Conservation (phyloP, 257 asterid genomes). For the Ophiorrhiza pumila region DNA sequence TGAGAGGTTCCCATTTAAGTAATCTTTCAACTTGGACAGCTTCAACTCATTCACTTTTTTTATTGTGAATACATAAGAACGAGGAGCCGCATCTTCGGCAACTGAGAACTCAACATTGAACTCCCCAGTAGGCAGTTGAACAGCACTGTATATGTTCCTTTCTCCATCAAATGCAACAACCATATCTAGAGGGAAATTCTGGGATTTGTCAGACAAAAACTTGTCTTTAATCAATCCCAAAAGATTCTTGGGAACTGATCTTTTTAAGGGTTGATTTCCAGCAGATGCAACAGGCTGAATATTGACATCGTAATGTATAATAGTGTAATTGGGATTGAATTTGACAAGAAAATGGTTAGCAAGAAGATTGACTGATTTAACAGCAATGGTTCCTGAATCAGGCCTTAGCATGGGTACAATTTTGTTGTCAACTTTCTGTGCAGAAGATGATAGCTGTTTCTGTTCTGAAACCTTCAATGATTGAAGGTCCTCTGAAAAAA, state of each 20-base stretch:
- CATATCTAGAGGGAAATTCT: slow-evolving; percentile 34
- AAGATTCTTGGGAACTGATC: slow-evolving; percentile 31
- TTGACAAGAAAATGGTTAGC: slow-evolving; percentile 64
- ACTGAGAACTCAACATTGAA: slow-evolving; percentile 35
- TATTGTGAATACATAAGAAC: slow-evolving; percentile 35
- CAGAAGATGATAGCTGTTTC: slow-evolving; percentile 12
- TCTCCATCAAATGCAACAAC: slow-evolving; percentile 63
- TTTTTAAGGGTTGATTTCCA: slow-evolving; percentile 26
- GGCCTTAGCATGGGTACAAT: slow-evolving; percentile 50
- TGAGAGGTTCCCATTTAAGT: slow-evolving; percentile 33
- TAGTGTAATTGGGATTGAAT: slow-evolving; percentile 28
- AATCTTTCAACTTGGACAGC: slow-evolving; percentile 46
- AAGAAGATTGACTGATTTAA: slow-evolving; percentile 33
- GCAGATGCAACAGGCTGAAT: slow-evolving; percentile 29
- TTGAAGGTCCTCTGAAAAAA: too few relatives aligned
- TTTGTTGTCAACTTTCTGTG: slow-evolving; percentile 13
- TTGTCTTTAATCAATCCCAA: slow-evolving; percentile 39
- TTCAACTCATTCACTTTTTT: slow-evolving; percentile 40
- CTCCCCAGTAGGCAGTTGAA: slow-evolving; percentile 38
- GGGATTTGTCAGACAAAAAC: slow-evolving; percentile 28
- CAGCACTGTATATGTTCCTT: slow-evolving; percentile 58
- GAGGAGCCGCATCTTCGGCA: slow-evolving; percentile 35
- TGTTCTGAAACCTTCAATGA: slow-evolving; percentile 25
- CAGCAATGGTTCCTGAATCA: slow-evolving; percentile 40
- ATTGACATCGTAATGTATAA: slow-evolving; percentile 57